These are phyloP conservation scores for Macadamia tetraphylla DNA, from an alignment of 164 flowering plant genomes.

Conservation along the genomic window DNA sequence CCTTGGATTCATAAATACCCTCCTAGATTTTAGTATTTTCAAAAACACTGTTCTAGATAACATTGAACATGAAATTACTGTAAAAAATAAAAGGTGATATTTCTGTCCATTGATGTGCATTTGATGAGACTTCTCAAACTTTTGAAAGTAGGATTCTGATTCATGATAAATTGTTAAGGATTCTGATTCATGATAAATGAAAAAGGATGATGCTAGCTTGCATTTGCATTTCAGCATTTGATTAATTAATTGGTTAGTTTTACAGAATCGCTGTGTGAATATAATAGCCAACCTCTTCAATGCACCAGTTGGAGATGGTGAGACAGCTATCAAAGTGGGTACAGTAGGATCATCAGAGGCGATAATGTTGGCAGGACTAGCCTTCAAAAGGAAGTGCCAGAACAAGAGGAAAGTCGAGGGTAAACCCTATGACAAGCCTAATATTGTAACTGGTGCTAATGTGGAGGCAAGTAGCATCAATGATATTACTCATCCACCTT, in stretches of 20 bases:
- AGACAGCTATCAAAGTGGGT: slow-evolving; percentile 56
- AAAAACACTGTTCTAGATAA: too few relatives aligned
- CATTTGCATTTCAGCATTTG: neutral
- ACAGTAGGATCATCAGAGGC: slow-evolving; percentile 79
- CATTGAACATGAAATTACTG: too few relatives aligned
- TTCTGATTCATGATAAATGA: too few relatives aligned
- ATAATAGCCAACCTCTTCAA: slow-evolving; percentile 63
- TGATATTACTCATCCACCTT: neutral
- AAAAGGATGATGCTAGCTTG: neutral
- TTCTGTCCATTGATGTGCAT: too few relatives aligned
- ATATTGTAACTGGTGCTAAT: slow-evolving; percentile 72
- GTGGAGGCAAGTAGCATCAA: slow-evolving; percentile 35
- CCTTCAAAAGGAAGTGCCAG: slow-evolving; percentile 76
- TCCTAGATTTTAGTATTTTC: too few relatives aligned
- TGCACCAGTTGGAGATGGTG: slow-evolving; percentile 49
- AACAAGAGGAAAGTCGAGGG: slow-evolving; percentile 48
- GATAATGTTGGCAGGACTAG: slow-evolving; percentile 73
- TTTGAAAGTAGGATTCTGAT: too few relatives aligned
- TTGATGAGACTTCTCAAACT: too few relatives aligned
- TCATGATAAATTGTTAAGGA: too few relatives aligned
- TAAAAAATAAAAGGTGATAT: too few relatives aligned
- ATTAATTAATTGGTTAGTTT: neutral
- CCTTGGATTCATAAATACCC: too few relatives aligned
- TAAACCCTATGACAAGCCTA: slow-evolving; percentile 55
- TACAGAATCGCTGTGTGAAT: slow-evolving; percentile 70